Evolutionary conservation across 1,139 yeast species (phyloP).

Genomic region (Sugiyamaella grinbergsii): DNA sequence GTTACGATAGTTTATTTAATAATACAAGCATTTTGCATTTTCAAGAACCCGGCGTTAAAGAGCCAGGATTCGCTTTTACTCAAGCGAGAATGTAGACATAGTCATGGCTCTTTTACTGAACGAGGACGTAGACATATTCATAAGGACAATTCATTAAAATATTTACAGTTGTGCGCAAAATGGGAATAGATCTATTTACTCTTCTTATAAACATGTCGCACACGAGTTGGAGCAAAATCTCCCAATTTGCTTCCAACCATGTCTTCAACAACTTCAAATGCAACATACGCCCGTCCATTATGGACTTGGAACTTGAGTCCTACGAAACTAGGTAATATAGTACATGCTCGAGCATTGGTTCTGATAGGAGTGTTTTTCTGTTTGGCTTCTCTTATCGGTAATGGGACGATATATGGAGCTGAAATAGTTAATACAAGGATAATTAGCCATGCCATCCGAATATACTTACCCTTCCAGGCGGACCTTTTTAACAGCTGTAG

Average conservation of each 20-base stretch:
- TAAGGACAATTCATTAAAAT: constrained; percentile 11
- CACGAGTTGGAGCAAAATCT: constrained; percentile 91
- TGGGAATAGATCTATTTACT: constrained; percentile 30
- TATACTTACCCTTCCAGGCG: constrained; percentile 66
- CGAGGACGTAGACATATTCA: too few species aligned
- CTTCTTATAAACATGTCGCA: constrained; percentile 80
- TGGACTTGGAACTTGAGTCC: constrained; percentile 93
- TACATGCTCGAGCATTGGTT: constrained; percentile 92
- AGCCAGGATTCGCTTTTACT: too few species aligned
- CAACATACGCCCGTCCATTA: constrained; percentile 93
- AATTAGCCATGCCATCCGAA: not conserved
- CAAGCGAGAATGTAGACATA: too few species aligned
- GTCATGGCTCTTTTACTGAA: too few species aligned
- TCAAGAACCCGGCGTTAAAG: too few species aligned
- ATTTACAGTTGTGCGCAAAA: not conserved
- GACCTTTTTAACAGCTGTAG: constrained; percentile 62
- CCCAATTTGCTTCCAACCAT: constrained; percentile 98
- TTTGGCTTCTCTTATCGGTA: constrained; percentile 84
- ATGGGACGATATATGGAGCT: constrained; percentile 93
- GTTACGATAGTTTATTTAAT: too few species aligned
- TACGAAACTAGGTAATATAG: constrained; percentile 92
- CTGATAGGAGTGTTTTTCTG: constrained; percentile 82
- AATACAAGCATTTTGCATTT: too few species aligned
- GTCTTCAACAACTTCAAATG: constrained; percentile 83
- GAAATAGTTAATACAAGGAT: constrained; percentile 6